These are phyloP conservation scores for Teunomyces funiuensis DNA, from an alignment of 805 yeast species.

Conservation along the genomic window DNA sequence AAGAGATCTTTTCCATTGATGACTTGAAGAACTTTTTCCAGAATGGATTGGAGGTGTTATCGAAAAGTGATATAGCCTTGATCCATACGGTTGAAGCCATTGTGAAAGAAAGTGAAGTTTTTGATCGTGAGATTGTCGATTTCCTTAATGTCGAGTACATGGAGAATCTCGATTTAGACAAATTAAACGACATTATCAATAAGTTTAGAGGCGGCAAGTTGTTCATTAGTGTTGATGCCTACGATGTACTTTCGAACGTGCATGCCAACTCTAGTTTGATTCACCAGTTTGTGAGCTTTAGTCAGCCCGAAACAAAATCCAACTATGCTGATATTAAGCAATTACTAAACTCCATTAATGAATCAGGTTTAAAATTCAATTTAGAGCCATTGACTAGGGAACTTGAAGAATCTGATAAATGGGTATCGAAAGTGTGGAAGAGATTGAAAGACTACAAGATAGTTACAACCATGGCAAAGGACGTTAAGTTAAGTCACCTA, in stretches of 20 bases:
- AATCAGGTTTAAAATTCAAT: constrained; percentile 21
- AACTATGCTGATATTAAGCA: constrained; percentile 24
- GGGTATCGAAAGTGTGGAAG: constrained; percentile 21
- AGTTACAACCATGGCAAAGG: constrained; percentile 18
- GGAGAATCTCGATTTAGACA: constrained; percentile 21
- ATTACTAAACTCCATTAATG: constrained; percentile 20
- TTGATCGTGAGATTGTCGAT: constrained; percentile 17
- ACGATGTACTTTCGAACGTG: constrained; percentile 29
- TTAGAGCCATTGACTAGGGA: constrained; percentile 12
- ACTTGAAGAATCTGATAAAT: constrained; percentile 20
- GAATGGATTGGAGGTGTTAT: constrained; percentile 27
- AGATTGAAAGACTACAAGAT: constrained; percentile 14
- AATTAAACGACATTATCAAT: constrained; percentile 25
- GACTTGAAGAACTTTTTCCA: constrained; percentile 29
- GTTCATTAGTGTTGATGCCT: constrained; percentile 22
- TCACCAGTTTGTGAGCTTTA: constrained; percentile 12
- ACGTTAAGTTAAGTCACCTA: constrained; percentile 14
- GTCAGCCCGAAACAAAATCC: background rate
- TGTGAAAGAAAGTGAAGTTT: constrained; percentile 23
- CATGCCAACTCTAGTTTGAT: constrained; percentile 21
- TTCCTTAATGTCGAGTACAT: constrained; percentile 20
- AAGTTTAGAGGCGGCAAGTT: constrained; percentile 22
- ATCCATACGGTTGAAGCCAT: constrained; percentile 34
- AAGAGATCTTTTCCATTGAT: constrained; percentile 31
- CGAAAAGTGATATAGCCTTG: constrained; percentile 21